Percentiles rank a stretch among this genome's conserved stretches.
phyloP scores from a whole-genome alignment of 352 stramenopile species.

The Phytophthora quininea region DNA sequence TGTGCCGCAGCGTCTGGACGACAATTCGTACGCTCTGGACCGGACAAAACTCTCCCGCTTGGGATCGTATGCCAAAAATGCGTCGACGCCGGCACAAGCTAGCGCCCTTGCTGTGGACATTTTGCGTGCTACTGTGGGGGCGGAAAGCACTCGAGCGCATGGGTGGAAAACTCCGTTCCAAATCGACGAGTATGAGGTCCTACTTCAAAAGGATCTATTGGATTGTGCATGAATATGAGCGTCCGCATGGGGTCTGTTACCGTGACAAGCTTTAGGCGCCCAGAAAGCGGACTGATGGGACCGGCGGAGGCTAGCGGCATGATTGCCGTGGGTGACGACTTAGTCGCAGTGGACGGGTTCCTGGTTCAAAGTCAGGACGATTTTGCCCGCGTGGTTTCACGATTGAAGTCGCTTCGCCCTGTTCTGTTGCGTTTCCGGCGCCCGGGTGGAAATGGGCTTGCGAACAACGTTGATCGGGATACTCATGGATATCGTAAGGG shows the following conservation, averaged over 20 bases:
- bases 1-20: conserved; percentile 63
- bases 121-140: conserved; percentile 52
- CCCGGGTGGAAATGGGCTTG: conserved; percentile 46
- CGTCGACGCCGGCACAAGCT: conserved; percentile 61
- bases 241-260: conserved; percentile 80
- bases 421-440: conserved; percentile 84
- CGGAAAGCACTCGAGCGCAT: conserved; percentile 51
- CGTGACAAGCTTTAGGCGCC: conserved; percentile 84
- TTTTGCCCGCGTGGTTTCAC: conserved; percentile 81
- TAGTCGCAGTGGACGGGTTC: conserved; percentile 85
- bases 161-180: conserved; percentile 75
- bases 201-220: conserved; percentile 86
- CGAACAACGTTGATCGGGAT: conserved; percentile 44
- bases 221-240: conserved; percentile 92
- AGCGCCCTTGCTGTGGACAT: conserved; percentile 77
- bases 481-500: conserved; percentile 63
- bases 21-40: conserved; percentile 62
- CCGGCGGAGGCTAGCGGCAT: conserved; percentile 83
- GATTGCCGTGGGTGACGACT: conserved; percentile 78
- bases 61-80: conserved; percentile 65
- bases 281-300: conserved; percentile 73
- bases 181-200: conserved; percentile 81
- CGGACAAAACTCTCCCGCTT: conserved; percentile 52
- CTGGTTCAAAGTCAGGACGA: conserved; percentile 78
- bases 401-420: conserved; percentile 80